A percentile compares a stretch with the other conserved stretches of the same genome.
phyloP scores from a whole-genome alignment of 2,329 filamentous ascomycete species.

The Trichoderma breve region DNA sequence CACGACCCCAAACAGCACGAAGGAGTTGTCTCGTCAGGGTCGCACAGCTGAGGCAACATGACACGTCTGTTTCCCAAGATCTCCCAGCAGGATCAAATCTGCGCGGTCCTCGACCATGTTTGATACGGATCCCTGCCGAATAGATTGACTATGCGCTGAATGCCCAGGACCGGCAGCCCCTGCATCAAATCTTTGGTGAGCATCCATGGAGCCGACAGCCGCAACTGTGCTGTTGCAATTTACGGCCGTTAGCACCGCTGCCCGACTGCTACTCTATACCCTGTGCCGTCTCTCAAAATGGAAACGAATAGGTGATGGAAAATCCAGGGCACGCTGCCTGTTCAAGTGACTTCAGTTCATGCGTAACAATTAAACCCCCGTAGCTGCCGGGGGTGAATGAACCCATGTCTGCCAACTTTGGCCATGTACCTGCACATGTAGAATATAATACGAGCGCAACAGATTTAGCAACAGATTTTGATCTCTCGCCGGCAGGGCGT shows the following conservation, averaged over 20 bases:
- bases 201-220: not conserved
- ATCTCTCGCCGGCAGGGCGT: not conserved
- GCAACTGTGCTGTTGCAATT: not conserved
- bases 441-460: not conserved
- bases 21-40: slow-evolving; percentile 6
- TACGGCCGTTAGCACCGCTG: not conserved
- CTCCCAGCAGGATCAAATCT: slow-evolving; percentile 6
- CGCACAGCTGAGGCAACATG: not conserved
- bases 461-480: not conserved
- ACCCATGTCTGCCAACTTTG: not conserved
- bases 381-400: not conserved
- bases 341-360: slow-evolving; percentile 21
- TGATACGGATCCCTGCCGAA: not conserved
- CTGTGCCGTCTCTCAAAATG: not conserved
- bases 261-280: not conserved
- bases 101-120: not conserved
- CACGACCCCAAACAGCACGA: not conserved
- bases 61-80: not conserved
- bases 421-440: not conserved
- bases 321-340: not conserved
- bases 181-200: not conserved
- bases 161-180: not conserved
- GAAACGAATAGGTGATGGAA: not conserved
- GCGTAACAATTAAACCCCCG: slow-evolving; percentile 14
- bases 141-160: not conserved